Conservation (phyloP, 192 early-diverging fungal species). For the Lunasporangiospora selenospora region DNA sequence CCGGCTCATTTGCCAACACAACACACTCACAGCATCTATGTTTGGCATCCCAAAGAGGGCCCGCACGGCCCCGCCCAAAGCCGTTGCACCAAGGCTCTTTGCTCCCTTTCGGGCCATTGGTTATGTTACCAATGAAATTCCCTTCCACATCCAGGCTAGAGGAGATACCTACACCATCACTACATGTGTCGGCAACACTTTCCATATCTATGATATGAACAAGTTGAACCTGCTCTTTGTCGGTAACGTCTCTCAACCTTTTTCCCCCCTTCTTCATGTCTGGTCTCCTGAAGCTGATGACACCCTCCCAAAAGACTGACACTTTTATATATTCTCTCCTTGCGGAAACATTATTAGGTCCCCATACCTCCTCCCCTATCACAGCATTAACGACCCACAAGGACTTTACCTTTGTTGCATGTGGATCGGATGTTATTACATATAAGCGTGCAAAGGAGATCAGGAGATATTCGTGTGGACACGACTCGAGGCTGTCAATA, state of each 20-base stretch:
- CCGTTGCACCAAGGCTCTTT: conserved; percentile 64
- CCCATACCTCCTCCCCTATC: conserved; percentile 71
- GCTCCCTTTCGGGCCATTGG: conserved; percentile 93
- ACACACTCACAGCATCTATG: conserved; percentile 8
- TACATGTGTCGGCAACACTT: conserved; percentile 86
- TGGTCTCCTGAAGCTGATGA: not conserved
- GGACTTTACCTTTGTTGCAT: conserved; percentile 79
- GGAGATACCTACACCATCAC: conserved; percentile 84
- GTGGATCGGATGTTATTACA: conserved; percentile 63
- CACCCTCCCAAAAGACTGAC: not conserved
- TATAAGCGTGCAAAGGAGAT: conserved; percentile 78
- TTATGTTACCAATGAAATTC: conserved; percentile 83
- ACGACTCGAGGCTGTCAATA: conserved; percentile 33
- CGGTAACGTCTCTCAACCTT: conserved; percentile 34
- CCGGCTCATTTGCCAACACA: too few relatives aligned
- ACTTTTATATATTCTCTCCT: not conserved
- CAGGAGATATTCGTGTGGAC: conserved; percentile 24
- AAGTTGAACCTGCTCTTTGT: conserved; percentile 85
- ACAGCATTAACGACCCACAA: conserved; percentile 72
- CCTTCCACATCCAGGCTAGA: conserved; percentile 79
- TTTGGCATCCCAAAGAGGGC: conserved; percentile 47
- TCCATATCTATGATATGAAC: conserved; percentile 88
- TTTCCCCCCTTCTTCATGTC: not conserved
- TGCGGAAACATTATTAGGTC: conserved; percentile 30
- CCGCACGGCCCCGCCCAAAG: conserved; percentile 40